These are phyloP conservation scores for Fagopyrum homotropicum DNA, from an alignment of 148 eudicot species.

Conservation along the genomic window DNA sequence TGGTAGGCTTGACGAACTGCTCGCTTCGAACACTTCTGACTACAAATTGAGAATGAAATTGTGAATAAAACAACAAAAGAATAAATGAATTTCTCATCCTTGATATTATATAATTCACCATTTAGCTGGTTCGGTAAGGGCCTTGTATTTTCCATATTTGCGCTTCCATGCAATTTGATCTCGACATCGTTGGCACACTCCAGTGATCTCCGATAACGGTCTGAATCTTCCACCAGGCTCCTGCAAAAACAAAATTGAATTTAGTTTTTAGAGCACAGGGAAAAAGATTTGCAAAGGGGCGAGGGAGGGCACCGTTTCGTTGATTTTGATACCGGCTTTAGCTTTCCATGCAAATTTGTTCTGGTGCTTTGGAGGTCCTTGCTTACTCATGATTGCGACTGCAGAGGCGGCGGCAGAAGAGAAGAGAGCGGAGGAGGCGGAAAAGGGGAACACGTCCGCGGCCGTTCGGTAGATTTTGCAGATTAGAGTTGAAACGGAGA, in stretches of 20 bases:
- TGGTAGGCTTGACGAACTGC: slow-evolving; percentile 91
- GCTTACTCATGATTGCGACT: slow-evolving; percentile 31
- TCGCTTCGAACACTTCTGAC: slow-evolving; percentile 81
- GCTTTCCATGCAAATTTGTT: slow-evolving; percentile 91
- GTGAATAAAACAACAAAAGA: neutral
- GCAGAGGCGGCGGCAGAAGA: too few relatives aligned
- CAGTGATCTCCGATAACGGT: slow-evolving; percentile 66
- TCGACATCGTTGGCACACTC: slow-evolving; percentile 77
- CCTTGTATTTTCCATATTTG: slow-evolving; percentile 91
- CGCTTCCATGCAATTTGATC: slow-evolving; percentile 99
- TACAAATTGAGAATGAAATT: slow-evolving; percentile 12
- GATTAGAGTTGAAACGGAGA: too few relatives aligned
- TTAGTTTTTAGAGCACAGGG: neutral
- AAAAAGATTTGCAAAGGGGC: neutral
- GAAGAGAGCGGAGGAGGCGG: too few relatives aligned
- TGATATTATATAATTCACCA: slow-evolving; percentile 33
- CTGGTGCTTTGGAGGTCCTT: slow-evolving; percentile 83
- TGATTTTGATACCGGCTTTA: slow-evolving; percentile 57
- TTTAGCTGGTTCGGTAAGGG: slow-evolving; percentile 71
- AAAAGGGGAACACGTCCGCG: too few relatives aligned
- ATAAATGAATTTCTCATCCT: slow-evolving; percentile 1
- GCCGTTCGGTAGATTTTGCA: too few relatives aligned
- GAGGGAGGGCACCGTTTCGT: slow-evolving; percentile 51
- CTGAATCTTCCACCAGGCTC: slow-evolving; percentile 83
- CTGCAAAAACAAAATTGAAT: slow-evolving; percentile 21